Conservation (phyloP, 305 asterid species). For the Coffea humblotiana region DNA sequence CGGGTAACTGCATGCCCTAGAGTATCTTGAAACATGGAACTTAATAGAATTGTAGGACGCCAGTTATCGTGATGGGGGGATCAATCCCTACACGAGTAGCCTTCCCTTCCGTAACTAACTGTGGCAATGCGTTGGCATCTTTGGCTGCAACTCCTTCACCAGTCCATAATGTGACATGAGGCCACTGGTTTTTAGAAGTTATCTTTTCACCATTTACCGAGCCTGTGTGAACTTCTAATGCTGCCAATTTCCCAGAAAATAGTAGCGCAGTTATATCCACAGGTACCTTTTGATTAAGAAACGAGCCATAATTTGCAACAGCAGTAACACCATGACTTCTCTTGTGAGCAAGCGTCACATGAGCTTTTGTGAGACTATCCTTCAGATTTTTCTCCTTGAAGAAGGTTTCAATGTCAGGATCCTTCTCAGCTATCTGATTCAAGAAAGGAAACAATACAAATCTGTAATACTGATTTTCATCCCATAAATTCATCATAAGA, state of each 20-base stretch:
- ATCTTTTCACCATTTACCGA: constrained; percentile 72
- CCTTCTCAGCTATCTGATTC: constrained; percentile 60
- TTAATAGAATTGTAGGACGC: constrained; percentile 68
- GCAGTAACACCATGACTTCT: constrained; percentile 87
- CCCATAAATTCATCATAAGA: background rate
- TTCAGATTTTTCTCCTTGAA: constrained; percentile 54
- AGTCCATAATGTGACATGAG: constrained; percentile 87
- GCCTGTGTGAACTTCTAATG: constrained; percentile 69
- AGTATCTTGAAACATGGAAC: background rate
- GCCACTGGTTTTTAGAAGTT: constrained; percentile 76
- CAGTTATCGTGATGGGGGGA: constrained; percentile 71
- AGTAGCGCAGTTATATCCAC: constrained; percentile 55
- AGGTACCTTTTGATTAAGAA: constrained; percentile 63
- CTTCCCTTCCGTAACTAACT: constrained; percentile 62
- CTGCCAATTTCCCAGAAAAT: constrained; percentile 73
- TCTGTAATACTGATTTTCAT: background rate
- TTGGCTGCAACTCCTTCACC: constrained; percentile 60
- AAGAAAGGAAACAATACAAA: background rate
- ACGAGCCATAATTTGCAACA: constrained; percentile 64
- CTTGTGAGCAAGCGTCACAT: constrained; percentile 92
- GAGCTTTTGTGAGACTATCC: constrained; percentile 61
- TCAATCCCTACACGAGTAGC: constrained; percentile 71
- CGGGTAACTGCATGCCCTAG: background rate
- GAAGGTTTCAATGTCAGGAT: constrained; percentile 49
- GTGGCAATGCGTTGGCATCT: constrained; percentile 76